Evolutionary conservation across 1,284 basidiomycete genomes (phyloP), one percentile per base, ranked within the genome.

Genomic region (Bjerkandera adusta): DNA sequence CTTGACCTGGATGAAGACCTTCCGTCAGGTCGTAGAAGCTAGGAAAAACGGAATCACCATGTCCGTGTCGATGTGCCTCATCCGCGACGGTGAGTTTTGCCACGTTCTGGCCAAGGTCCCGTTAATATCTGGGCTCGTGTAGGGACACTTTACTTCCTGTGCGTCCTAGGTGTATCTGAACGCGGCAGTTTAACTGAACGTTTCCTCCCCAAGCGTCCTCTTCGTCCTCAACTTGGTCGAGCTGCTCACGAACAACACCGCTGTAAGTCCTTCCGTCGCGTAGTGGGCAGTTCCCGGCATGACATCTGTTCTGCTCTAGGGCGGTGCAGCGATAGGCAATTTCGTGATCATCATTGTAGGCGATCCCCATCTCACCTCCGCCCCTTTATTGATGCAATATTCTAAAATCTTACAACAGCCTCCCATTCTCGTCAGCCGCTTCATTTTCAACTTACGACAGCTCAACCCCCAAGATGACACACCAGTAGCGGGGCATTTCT

Each of bases 101-200:
- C n/a, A 30, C n/a, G n/a, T 30, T 30, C n/a, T 8, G n/a, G 8
- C 29, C 8, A 8, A n/a, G 8, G 8, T 30, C n/a, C n/a, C 8
- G 29, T 30, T 30, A 30, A n/a, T n/a, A 8, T 30, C 29, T 27
- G 12, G 8, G 37, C 10, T 24, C 18, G 25, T 12, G 10, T 11
- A 41, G 39, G 39, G 1, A 41, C 39, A 2, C 18, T 32, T 15
- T 41, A 41, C 15, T 41, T 41, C 26, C 18, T 41, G 39, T 41
- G 27, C 18, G 34, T 11, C 27, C 15, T 15, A 27, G n/a, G 11
- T 8, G 10, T 16, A 2, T 32, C 39, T 16, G 8, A 12, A n/a
- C n/a, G 7, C 21, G n/a, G 8, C 5, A 4, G 13, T 22, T 3
- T 16, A 3, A 40, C 21, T 24, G 13, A 24, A 12, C 38, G 20